Base-by-base conservation (phyloP, 139 green algal species). In the Marvania coccoides region DNA sequence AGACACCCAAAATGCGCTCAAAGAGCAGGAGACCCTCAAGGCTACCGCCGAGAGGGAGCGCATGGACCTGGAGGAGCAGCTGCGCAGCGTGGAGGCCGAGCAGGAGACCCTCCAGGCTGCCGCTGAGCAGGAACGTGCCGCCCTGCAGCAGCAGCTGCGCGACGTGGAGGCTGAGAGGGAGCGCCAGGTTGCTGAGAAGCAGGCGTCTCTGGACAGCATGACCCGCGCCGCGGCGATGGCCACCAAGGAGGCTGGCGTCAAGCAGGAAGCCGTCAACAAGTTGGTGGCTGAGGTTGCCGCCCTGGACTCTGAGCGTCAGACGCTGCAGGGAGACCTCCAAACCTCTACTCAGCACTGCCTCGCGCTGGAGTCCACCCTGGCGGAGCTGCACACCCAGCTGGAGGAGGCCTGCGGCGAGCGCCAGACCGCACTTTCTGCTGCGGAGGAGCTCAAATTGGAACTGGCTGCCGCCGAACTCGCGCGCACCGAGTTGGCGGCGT, bases 201-300 rank as follows among this genome's bases (percentile, higher is more conserved):
- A 71, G 5, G 69, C 61, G 35, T 40, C 19, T 15, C 30, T 71
- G 31, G 69, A 71, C 13, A 66, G 61, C 6, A 67, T 76, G 38
- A 65, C 60, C 24, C 61, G 63, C 14, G 69, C 53, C 39, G 64
- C 48, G 26, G 69, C 69, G 15, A 34, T 37, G 28, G 62, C 69
- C 26, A 47, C 69, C 26, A 67, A 57, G 31, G 54, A 67, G 28
- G 69, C 61, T 29, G 69, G 40, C 37, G 46, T 54, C 37, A 66
- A 66, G 35, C 35, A 58, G 28, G 38, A 45, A 8, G 23, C 28
- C 55, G 55, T 54, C 4, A 51, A 47, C n/a, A 53, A 34, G 14
- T 23, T 66, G 8, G 13, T 10, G 12, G 24, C 26, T 5, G 35
- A 66, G 14, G 23, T 66, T 53, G 30, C 34, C 8, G 15, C 14